Base-by-base conservation (phyloP, 352 stramenopile species). In the Phytophthora tubulina region DNA sequence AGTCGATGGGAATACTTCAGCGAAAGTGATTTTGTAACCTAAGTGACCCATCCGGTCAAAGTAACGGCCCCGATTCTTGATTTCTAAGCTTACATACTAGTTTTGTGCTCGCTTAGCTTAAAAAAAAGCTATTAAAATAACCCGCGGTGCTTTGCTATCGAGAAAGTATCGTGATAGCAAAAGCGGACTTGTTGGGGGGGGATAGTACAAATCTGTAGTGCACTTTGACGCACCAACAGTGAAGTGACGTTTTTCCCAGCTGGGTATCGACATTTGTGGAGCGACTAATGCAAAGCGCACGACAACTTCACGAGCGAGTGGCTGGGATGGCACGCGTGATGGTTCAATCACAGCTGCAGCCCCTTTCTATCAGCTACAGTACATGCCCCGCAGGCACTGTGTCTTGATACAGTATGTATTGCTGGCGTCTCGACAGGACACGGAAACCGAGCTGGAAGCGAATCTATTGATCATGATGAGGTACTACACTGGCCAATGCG, bases 181-280 rank as follows among this genome's bases (percentile, higher is more conserved):
- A 21, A 21, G 21, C 1, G 21, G 21, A 21, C 21, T 21, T 21
- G 21, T 21, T 21, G 21, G 21, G 21, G 21, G 21, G n/a, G n/a
- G n/a, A n/a, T 21, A 21, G 21, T 21, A 36, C 31, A 14, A 42
- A 58, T 32, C 31, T 57, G 35, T 21, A 42, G 6, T 35, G n/a
- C 51, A 17, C 17, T 38, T 35, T 60, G 52, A 60, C 36, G 35
- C 30, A 27, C 21, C 8, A 51, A 61, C 54, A 61, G 21, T 61
- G 54, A 51, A 61, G 54, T 51, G 9, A 46, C 41, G 41, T 46
- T 46, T 46, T 61, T 61, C 41, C 36, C 54, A 61, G 54, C 54
- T 61, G 54, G 39, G 11, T 38, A n/a, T 61, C 9, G 17, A 51
- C 14, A 33, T 61, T 61, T 61, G 54, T 51, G 54, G 55, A 63